Evolutionary conservation across 2,329 filamentous ascomycete species (phyloP).

Genomic region (Polytolypa hystricis): DNA sequence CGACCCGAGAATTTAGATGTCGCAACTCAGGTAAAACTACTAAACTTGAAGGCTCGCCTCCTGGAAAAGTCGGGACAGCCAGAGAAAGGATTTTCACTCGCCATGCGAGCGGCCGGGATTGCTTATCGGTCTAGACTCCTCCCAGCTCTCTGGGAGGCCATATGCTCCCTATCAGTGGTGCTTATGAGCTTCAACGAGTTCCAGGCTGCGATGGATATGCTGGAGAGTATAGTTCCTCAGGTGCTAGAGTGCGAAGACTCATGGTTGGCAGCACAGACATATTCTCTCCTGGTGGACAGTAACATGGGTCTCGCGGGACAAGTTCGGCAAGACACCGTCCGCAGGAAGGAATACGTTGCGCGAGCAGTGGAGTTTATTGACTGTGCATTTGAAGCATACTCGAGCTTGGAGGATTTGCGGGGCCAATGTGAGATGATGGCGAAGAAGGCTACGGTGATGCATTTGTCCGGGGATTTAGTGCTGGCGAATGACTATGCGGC

Average conservation of each 20-base stretch:
- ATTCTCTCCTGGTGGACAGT: constrained; percentile 62
- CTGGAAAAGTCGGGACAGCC: constrained; percentile 58
- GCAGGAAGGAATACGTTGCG: constrained; percentile 46
- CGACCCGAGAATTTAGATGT: constrained; percentile 50
- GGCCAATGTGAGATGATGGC: constrained; percentile 68
- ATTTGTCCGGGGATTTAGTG: constrained; percentile 52
- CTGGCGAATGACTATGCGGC: constrained; percentile 57
- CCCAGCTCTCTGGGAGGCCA: constrained; percentile 60
- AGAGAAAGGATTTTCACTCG: constrained; percentile 64
- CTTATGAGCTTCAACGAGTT: constrained; percentile 62
- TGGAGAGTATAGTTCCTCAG: constrained; percentile 62
- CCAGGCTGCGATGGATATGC: constrained; percentile 50
- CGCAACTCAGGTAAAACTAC: constrained; percentile 56
- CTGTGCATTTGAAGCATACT: constrained; percentile 52
- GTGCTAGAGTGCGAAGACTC: constrained; percentile 60
- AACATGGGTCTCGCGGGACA: constrained; percentile 65
- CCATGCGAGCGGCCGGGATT: constrained; percentile 62
- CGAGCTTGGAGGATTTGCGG: constrained; percentile 54
- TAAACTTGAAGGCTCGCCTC: constrained; percentile 62
- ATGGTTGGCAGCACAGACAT: constrained; percentile 53
- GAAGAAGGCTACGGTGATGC: constrained; percentile 70
- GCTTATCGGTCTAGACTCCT: constrained; percentile 60
- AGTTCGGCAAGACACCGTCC: constrained; percentile 29
- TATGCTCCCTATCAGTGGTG: constrained; percentile 56
- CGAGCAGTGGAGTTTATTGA: constrained; percentile 52